Conservation (phyloP, 768 basidiomycete species). For the Auricularia sp. region DNA sequence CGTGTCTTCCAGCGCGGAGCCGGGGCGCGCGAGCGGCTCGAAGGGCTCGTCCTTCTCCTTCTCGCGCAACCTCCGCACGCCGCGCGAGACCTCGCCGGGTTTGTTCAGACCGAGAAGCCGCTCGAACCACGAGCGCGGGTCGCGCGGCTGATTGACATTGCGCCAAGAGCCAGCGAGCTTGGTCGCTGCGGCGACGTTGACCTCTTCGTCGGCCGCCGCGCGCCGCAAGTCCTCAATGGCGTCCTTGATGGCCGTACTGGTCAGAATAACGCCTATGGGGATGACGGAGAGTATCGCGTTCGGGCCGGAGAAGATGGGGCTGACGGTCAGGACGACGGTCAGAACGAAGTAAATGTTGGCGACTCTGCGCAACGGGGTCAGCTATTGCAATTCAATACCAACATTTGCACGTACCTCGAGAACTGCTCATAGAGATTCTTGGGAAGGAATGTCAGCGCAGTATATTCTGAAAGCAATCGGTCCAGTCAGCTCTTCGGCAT, state of each 20-base stretch:
- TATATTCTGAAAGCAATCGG: conserved; percentile 56
- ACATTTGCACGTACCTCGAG: conserved; percentile 43
- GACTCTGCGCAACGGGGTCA: conserved; percentile 29
- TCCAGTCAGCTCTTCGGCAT: not conserved
- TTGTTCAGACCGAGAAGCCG: conserved; percentile 56
- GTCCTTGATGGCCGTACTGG: conserved; percentile 89
- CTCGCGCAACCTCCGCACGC: conserved; percentile 76
- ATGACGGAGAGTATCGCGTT: conserved; percentile 72
- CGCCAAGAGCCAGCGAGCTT: conserved; percentile 74
- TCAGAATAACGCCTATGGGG: conserved; percentile 78
- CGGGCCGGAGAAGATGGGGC: conserved; percentile 84
- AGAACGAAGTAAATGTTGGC: conserved; percentile 90
- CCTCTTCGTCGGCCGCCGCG: conserved; percentile 76
- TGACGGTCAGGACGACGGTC: conserved; percentile 64
- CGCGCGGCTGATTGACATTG: conserved; percentile 79
- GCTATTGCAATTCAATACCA: not conserved
- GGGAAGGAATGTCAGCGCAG: conserved; percentile 79
- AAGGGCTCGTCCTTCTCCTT: conserved; percentile 43
- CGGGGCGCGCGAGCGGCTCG: not conserved
- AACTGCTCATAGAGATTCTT: conserved; percentile 96
- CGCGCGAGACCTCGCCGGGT: conserved; percentile 71
- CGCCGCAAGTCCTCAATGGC: conserved; percentile 94
- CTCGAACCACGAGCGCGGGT: conserved; percentile 68
- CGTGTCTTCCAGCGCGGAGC: not conserved
- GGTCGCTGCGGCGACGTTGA: conserved; percentile 89